phyloP scores from a whole-genome alignment of 768 basidiomycete genomes.

The Lactarius akahatsu region DNA sequence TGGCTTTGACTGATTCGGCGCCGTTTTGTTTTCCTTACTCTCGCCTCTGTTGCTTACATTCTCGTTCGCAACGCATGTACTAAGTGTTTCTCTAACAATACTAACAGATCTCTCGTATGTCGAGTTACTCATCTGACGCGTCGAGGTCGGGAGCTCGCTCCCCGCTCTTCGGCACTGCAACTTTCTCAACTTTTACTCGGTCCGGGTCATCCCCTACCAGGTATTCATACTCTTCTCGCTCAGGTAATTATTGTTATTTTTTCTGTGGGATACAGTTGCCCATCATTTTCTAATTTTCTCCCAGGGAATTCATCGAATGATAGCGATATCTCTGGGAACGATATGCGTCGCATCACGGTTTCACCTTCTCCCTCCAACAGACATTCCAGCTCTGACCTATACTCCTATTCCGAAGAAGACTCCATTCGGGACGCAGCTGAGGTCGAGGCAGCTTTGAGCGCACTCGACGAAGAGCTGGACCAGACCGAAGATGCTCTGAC shows the following conservation, averaged over 20 bases:
- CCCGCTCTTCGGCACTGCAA: slow-evolving; percentile 59
- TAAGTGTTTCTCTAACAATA: slow-evolving; percentile 23
- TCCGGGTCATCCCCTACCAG: slow-evolving; percentile 57
- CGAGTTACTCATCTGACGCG: slow-evolving; percentile 38
- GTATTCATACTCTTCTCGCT: slow-evolving; percentile 54
- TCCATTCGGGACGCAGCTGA: slow-evolving; percentile 49
- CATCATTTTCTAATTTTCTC: slow-evolving; percentile 8
- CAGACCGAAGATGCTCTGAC: slow-evolving; percentile 64
- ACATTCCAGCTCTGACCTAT: slow-evolving; percentile 23
- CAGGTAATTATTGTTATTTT: slow-evolving; percentile 40
- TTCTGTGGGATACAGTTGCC: not conserved
- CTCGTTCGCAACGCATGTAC: slow-evolving; percentile 32
- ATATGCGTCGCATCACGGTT: slow-evolving; percentile 31
- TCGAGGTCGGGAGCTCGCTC: slow-evolving; percentile 48
- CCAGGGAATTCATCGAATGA: slow-evolving; percentile 27
- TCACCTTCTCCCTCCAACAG: slow-evolving; percentile 29
- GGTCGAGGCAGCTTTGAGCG: slow-evolving; percentile 66
- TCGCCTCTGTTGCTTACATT: not conserved
- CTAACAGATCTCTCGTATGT: slow-evolving; percentile 35
- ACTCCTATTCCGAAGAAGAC: slow-evolving; percentile 53
- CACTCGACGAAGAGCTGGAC: slow-evolving; percentile 66
- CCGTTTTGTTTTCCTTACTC: slow-evolving; percentile 11
- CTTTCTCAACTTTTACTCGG: slow-evolving; percentile 51
- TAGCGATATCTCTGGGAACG: slow-evolving; percentile 26
- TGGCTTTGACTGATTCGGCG: not conserved